These are phyloP conservation scores for Cryphonectria naterciae DNA, from an alignment of 2,329 filamentous ascomycete genomes.

Conservation along the genomic window DNA sequence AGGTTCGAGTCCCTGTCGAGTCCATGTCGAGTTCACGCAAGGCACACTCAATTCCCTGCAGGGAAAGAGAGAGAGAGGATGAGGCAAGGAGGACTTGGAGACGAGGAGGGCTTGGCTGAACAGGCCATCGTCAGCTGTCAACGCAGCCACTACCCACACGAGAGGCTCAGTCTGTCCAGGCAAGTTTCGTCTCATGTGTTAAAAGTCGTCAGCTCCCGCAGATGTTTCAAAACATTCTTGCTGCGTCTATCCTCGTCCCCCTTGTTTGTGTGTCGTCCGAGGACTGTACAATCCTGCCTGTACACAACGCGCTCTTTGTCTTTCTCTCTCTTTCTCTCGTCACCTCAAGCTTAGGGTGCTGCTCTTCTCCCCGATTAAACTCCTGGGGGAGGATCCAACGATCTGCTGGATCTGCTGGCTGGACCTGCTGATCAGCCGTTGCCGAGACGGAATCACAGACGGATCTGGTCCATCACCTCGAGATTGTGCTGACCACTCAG, in stretches of 20 bases:
- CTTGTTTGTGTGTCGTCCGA: slow-evolving; percentile 4
- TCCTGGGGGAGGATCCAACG: neutral
- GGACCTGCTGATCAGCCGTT: slow-evolving; percentile 2
- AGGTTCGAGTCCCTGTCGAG: neutral
- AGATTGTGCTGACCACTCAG: neutral
- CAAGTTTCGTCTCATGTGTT: slow-evolving; percentile 27
- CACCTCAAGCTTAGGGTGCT: neutral
- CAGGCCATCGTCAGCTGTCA: slow-evolving; percentile 26
- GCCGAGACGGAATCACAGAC: neutral
- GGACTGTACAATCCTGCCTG: neutral
- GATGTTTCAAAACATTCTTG: slow-evolving; percentile 26
- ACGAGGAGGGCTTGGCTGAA: neutral
- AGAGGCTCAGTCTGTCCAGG: slow-evolving; percentile 17
- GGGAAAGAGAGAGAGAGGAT: neutral
- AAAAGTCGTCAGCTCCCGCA: slow-evolving; percentile 18
- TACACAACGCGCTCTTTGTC: neutral
- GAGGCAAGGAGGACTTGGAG: neutral
- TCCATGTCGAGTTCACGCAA: too few species aligned
- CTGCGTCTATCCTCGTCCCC: slow-evolving; percentile 15
- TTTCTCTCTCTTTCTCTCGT: too few species aligned
- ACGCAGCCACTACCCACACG: slow-evolving; percentile 11
- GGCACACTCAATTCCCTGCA: neutral
- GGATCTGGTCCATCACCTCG: too few species aligned
- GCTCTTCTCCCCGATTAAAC: neutral
- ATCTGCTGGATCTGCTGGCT: slow-evolving; percentile 9